Conservation (phyloP, 2,329 filamentous ascomycete species). For the Niveomyces coronatus region DNA sequence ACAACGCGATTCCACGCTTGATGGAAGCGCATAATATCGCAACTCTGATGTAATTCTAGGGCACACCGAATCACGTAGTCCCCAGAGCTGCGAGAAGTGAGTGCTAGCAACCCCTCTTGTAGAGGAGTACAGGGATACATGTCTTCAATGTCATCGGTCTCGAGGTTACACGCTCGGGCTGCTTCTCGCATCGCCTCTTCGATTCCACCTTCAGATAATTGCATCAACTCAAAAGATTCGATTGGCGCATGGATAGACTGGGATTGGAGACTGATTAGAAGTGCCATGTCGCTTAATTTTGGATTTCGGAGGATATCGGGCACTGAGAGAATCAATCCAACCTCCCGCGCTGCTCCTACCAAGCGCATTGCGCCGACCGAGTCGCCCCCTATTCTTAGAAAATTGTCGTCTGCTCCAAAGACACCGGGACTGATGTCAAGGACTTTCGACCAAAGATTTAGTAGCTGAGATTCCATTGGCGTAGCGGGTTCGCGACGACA, state of each 20-base stretch:
- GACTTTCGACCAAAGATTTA: constrained; percentile 6
- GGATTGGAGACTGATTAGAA: background rate
- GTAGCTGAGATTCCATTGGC: background rate
- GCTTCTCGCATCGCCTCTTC: background rate
- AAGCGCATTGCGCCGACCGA: constrained; percentile 2
- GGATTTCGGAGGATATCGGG: background rate
- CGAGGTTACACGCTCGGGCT: constrained; percentile 10
- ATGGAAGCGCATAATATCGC: constrained; percentile 10
- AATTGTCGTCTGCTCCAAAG: background rate
- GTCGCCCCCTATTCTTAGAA: constrained; percentile 1
- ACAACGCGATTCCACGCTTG: constrained; percentile 12
- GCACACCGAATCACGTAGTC: constrained; percentile 13
- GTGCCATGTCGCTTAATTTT: constrained; percentile 2
- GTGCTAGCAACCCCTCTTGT: constrained; percentile 14
- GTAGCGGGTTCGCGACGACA: background rate
- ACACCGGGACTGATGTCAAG: background rate
- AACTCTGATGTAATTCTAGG: constrained; percentile 8
- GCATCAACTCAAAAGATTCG: background rate
- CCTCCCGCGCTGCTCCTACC: background rate
- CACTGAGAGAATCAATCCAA: background rate
- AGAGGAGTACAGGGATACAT: constrained; percentile 14
- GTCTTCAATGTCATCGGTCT: constrained; percentile 11
- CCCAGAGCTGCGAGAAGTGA: constrained; percentile 10
- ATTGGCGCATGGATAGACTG: background rate
- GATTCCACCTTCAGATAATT: background rate